Evolutionary conservation across 441 rosid species (phyloP), one percentile per base, ranked within the genome.

Genomic region (Biscutella auriculata): DNA sequence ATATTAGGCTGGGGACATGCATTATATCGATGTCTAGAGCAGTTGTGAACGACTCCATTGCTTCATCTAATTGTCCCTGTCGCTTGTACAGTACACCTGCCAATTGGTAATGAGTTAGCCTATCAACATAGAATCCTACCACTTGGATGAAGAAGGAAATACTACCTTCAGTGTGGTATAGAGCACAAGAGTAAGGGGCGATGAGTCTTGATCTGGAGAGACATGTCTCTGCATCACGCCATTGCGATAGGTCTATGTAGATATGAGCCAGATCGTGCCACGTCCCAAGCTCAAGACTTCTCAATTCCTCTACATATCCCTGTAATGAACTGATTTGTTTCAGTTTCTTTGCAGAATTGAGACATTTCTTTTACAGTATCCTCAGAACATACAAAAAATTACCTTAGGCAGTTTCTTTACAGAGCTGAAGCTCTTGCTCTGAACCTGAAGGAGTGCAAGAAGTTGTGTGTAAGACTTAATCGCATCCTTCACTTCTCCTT

Each of bases 181-280:
- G 81, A 54, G 77, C 53, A 53, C 95, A 78, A 39, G 95, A 87
- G 71, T 69, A 76, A 49, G 78, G 68, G 23, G 48, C 58, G 27
- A 86, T 77, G 72, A 82, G 84, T 71, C 74, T 75, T 37, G 95
- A 92, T 76, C 81, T 86, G 41, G 87, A 79, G 71, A 92, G 95
- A 74, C 98, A 92, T 13, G 76, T 63, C 80, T 88, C 95, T 13
- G 95, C 95, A 48, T 93, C 98, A 17, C 41, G 79, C 97, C 92
- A 83, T 54, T 76, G 91, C 2, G 90, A 83, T 55, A 84, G 69
- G 70, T 79, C 68, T 57, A 78, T 83, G 75, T 87, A 93, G 44
- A 88, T 69, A 37, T 77, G 70, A 65, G 95, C 92, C 23, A 87
- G 76, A 75, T 88, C 93, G 42, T 84, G 93, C 98, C 97, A 93